Percentiles rank a stretch among this genome's conserved stretches.
Conservation (phyloP, 192 early-diverging fungal species). For the Coemansia sp. region DNA sequence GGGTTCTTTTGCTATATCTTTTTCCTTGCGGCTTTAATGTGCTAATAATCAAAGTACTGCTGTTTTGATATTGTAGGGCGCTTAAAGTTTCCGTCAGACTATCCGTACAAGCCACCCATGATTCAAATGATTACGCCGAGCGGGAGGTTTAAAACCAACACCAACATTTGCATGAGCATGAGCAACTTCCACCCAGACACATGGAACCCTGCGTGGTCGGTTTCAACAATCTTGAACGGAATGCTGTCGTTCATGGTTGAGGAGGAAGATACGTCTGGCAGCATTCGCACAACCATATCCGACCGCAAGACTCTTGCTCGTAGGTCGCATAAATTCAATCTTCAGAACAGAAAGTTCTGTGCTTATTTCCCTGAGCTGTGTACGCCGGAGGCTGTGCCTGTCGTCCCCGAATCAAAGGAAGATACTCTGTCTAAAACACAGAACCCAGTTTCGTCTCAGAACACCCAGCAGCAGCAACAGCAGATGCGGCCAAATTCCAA, state of each 20-base stretch:
- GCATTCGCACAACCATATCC: conserved; percentile 73
- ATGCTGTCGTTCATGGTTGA: conserved; percentile 95
- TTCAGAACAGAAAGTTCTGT: conserved; percentile 72
- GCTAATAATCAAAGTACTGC: neutral
- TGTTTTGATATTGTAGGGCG: conserved; percentile 43
- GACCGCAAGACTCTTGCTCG: conserved; percentile 80
- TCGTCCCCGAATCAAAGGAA: neutral
- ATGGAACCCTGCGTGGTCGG: conserved; percentile 99
- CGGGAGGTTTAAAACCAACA: conserved; percentile 92
- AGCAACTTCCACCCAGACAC: conserved; percentile 90
- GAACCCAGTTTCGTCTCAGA: neutral
- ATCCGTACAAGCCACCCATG: conserved; percentile 91
- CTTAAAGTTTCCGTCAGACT: conserved; percentile 90
- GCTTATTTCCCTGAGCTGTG: conserved; percentile 87
- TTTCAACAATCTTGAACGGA: conserved; percentile 94
- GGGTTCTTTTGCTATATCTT: neutral
- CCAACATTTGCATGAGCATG: conserved; percentile 94
- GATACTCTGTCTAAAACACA: neutral
- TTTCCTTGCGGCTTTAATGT: neutral
- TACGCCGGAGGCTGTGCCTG: conserved; percentile 39
- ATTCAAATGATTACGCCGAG: conserved; percentile 81
- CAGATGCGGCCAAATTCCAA: neutral
- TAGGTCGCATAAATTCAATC: conserved; percentile 80
- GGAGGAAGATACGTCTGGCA: conserved; percentile 94
- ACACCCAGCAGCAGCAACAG: neutral